These are phyloP conservation scores for Yamadazyma ubonensis DNA, from an alignment of 805 yeast genomes.

Conservation along the genomic window DNA sequence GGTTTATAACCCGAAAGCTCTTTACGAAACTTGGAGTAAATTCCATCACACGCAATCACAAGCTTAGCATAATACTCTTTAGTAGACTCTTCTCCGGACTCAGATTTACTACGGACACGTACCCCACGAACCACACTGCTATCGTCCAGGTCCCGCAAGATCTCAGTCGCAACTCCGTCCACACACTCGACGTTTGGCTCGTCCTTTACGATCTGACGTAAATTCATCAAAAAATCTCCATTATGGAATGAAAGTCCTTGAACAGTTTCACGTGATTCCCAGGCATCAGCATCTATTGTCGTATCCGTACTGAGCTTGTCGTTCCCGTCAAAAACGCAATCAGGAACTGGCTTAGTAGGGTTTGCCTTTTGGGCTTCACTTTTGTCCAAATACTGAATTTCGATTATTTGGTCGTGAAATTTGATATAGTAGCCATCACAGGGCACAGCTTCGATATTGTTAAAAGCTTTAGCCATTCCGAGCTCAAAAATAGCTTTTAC, in stretches of 20 bases:
- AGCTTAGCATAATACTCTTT: slow-evolving; percentile 51
- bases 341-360: slow-evolving; percentile 49
- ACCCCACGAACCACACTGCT: slow-evolving; percentile 35
- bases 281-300: slow-evolving; percentile 49
- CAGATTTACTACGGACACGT: slow-evolving; percentile 67
- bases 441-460: slow-evolving; percentile 72
- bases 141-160: slow-evolving; percentile 53
- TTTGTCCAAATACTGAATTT: slow-evolving; percentile 72
- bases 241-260: slow-evolving; percentile 90
- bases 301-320: slow-evolving; percentile 50
- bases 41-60: slow-evolving; percentile 88
- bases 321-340: slow-evolving; percentile 56
- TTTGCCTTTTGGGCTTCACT: slow-evolving; percentile 40
- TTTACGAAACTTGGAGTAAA: slow-evolving; percentile 87
- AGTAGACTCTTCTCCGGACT: slow-evolving; percentile 26
- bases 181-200: slow-evolving; percentile 76
- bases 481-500: slow-evolving; percentile 74
- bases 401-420: slow-evolving; percentile 55
- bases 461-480: slow-evolving; percentile 77
- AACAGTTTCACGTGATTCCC: slow-evolving; percentile 57
- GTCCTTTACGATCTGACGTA: slow-evolving; percentile 63
- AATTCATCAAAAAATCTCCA: slow-evolving; percentile 78
- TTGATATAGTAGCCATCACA: slow-evolving; percentile 81
- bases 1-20: slow-evolving; percentile 58
- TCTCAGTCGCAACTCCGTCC: slow-evolving; percentile 78